Evolutionary conservation across 169 alveolate species (phyloP).

Genomic region (Plasmodium gonderi): DNA sequence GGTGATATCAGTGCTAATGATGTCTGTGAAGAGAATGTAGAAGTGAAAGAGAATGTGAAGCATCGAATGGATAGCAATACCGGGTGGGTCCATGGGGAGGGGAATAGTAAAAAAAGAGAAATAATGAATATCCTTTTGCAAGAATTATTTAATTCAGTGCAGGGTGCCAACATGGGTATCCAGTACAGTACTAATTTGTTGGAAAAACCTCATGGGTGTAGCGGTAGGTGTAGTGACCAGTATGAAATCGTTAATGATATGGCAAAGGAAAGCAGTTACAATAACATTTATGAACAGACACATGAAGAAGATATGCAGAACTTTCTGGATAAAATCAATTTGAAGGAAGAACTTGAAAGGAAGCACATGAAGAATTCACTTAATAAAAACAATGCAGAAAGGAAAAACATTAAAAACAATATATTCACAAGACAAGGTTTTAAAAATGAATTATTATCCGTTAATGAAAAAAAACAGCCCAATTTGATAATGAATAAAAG

Average conservation of each 20-base stretch:
- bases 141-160: constrained; percentile 4
- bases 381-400: not conserved
- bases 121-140: constrained; percentile 2
- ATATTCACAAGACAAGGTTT: not conserved
- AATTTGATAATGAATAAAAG: not conserved
- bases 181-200: not conserved
- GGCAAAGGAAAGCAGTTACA: not conserved
- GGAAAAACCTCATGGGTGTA: not conserved
- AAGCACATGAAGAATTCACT: not conserved
- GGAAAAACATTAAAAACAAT: not conserved
- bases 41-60: not conserved
- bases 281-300: not conserved
- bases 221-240: not conserved
- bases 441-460: not conserved
- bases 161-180: not conserved
- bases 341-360: not conserved
- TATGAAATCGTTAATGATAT: not conserved
- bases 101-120: not conserved
- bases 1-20: not conserved
- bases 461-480: not conserved
- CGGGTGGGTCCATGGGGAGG: not conserved
- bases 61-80: too few species aligned
- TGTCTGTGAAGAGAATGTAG: not conserved
- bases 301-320: not conserved
- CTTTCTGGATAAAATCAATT: not conserved